A percentile compares a stretch with the other conserved stretches of the same genome.
Evolutionary conservation across 306 rosid genomes (phyloP).

Genomic region (Cyclanthera cordifolia): DNA sequence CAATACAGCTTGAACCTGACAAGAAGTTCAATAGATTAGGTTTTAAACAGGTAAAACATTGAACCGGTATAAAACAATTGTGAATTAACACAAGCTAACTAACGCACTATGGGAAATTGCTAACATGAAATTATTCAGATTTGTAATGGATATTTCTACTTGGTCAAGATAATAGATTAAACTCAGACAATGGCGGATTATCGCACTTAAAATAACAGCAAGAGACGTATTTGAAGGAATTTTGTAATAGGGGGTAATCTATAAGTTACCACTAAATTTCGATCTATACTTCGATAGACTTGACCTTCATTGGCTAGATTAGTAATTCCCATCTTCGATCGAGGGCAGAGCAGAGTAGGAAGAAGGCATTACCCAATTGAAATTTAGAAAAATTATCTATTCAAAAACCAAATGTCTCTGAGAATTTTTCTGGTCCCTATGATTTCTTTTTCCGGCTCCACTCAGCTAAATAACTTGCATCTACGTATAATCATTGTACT

Average conservation of each 20-base stretch:
- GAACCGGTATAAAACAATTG: background rate
- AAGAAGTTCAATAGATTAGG: background rate
- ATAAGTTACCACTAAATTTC: background rate
- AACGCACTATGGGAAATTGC: background rate
- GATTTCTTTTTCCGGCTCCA: background rate
- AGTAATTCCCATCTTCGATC: background rate
- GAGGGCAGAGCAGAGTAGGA: background rate
- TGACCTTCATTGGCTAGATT: background rate
- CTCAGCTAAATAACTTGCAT: background rate
- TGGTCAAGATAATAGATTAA: too few relatives aligned
- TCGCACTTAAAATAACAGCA: background rate
- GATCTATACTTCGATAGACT: background rate
- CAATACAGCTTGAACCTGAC: conserved; percentile 72
- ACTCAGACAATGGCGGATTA: background rate
- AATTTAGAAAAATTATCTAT: background rate
- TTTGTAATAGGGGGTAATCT: background rate
- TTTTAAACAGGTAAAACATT: background rate
- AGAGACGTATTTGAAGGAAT: background rate
- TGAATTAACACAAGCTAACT: background rate
- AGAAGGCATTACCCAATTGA: background rate
- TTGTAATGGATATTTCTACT: too few relatives aligned
- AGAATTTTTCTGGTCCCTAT: background rate
- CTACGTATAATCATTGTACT: background rate
- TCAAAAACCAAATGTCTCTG: background rate
- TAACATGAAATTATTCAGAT: too few relatives aligned